Evolutionary conservation across 148 eudicot genomes (phyloP), one percentile per base, ranked within the genome.

Genomic region (Camellia sinensis): DNA sequence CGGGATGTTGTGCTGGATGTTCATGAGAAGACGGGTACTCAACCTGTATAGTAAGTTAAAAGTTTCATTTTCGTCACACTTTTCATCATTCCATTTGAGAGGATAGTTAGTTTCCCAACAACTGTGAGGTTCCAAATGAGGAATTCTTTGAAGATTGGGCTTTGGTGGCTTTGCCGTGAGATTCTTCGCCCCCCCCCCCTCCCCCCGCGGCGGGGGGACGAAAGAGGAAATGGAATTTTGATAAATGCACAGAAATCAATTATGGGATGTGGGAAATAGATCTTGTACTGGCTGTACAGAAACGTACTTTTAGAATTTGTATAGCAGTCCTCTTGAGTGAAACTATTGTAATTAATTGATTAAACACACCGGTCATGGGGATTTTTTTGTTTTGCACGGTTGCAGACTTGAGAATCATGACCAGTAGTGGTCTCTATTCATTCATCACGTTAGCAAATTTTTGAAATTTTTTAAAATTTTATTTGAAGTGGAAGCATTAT

Each of bases 1-100:
- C 90, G 87, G 81, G 95, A 93, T 63, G 52, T 92, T 64, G 85
- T 94, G 76, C 73, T 76, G 64, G 94, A 92, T 82, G 76, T 91
- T 46, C 95, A 93, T 80, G 84, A 84, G 80, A 88, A 90, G 88
- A 83, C 71, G 84, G 76, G 85, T 22, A 41, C 45, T 73, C 79
- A 87, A 71, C 79, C 78, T 57, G 80, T 73, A 48, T 45, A 70
- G 56, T 44, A 67, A 83, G 75, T 52, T 21, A 72, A 22, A 13
- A 62, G 56, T 12, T 68, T 2, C n/a, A 9, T 56, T 52, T 19
- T 77, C 52, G 29, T 73, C 45, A 3, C 18, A 8, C 15, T 40
- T 56, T 12, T 14, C 11, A 29, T 53, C 63, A 29, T 29, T 52
- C 44, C 17, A 7, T 15, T 22, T 19, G 48, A 29, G 72, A 29